These are phyloP conservation scores for Hypoxylon sp. DNA, from an alignment of 2,329 filamentous ascomycete species.

Conservation along the genomic window DNA sequence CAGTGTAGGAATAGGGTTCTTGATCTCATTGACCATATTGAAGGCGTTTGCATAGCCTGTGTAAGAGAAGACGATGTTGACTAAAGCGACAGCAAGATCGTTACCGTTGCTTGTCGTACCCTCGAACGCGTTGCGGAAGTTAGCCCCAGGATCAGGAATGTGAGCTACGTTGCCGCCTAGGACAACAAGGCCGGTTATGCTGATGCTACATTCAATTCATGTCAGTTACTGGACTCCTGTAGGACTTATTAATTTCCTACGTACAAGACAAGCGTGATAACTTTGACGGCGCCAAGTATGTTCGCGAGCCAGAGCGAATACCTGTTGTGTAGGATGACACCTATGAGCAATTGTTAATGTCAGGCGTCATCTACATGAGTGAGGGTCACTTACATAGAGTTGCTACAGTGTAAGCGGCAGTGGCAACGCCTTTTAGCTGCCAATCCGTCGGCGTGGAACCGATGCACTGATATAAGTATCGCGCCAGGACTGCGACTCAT, in stretches of 20 bases:
- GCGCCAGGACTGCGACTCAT: slow-evolving; percentile 62
- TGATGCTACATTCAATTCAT: slow-evolving; percentile 52
- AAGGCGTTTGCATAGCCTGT: slow-evolving; percentile 69
- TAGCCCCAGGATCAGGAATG: slow-evolving; percentile 62
- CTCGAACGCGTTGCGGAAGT: slow-evolving; percentile 67
- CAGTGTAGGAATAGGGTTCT: slow-evolving; percentile 69
- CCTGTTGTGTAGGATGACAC: slow-evolving; percentile 65
- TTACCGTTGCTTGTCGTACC: slow-evolving; percentile 58
- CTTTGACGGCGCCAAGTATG: slow-evolving; percentile 67
- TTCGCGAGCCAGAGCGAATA: slow-evolving; percentile 68
- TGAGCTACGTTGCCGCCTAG: slow-evolving; percentile 65
- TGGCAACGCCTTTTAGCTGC: slow-evolving; percentile 74
- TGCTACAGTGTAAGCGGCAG: slow-evolving; percentile 72
- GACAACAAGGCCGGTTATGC: slow-evolving; percentile 71
- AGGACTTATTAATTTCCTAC: not conserved
- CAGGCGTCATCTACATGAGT: not conserved
- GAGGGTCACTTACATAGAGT: slow-evolving; percentile 59
- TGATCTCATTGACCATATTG: slow-evolving; percentile 67
- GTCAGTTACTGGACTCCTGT: slow-evolving; percentile 1
- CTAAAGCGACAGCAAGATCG: slow-evolving; percentile 67
- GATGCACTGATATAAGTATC: slow-evolving; percentile 71
- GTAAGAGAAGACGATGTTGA: slow-evolving; percentile 70
- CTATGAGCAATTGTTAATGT: slow-evolving; percentile 39
- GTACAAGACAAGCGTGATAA: slow-evolving; percentile 70
- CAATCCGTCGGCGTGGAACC: slow-evolving; percentile 65